Evolutionary conservation across 768 basidiomycete genomes (phyloP), one percentile per base, ranked within the genome.

Genomic region (Trametes cinnabarina): DNA sequence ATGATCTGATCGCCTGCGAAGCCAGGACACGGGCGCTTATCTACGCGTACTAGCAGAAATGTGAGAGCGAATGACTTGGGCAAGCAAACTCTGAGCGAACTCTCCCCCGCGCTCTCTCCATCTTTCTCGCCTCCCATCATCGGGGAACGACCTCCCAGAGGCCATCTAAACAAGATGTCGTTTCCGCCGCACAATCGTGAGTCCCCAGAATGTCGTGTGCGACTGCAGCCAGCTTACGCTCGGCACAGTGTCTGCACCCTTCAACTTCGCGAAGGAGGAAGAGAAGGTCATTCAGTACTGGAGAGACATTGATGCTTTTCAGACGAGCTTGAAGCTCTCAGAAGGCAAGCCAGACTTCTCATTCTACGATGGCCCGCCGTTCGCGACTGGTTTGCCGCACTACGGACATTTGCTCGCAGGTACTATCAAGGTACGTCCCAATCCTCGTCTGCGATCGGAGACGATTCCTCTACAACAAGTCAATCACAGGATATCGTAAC

Each of bases 351-450:
- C 94, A 17, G 86, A 91, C 68, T 99, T 80, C 72, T 85, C 94
- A 22, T 99, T 99, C 78, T 98, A 94, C 75, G 97, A 98, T 71
- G 95, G 95, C 4, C 94, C 94, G 2, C 96, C 96, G 0, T 98
- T 98, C 67, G 96, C 96, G 0, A 98, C 96, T 2, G 97, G 97
- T 42, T 77, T 95, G 65, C 96, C 96, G 7, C 96, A 98, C 71
- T 98, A 98, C 66, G 96, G 96, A 8, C 94, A 96, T 76, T 75
- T 97, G 47, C 82, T 97, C 39, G 90, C 93, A 32, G 94, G 94
- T 26, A 95, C 92, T 8, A 90, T 95, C 80, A 95, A 94, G 82
- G 93, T 90, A 64, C 62, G 81, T 47, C 41, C 26, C n/a, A n/a
- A n/a, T n/a, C n/a, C 52, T 25, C 22, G 3, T 34, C 22, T 12